Evolutionary conservation across 768 basidiomycete species (phyloP).

Genomic region (Coprinopsis strossmayeri): DNA sequence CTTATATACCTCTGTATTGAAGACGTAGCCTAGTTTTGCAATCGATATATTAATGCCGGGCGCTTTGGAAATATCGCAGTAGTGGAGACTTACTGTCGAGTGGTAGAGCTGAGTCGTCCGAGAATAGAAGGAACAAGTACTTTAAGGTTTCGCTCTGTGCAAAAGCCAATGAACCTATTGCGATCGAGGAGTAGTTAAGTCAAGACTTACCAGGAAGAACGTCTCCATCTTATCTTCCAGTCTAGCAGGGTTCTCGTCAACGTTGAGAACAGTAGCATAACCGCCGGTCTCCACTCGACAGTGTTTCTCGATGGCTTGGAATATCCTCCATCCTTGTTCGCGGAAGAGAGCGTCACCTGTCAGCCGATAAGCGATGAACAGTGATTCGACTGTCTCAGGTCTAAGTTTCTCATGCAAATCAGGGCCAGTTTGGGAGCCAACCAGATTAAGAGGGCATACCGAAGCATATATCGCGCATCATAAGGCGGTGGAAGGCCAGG

Average conservation of each 20-base stretch:
- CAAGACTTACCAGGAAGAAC: slow-evolving; percentile 70
- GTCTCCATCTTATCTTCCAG: slow-evolving; percentile 94
- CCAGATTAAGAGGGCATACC: slow-evolving; percentile 27
- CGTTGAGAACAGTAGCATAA: slow-evolving; percentile 80
- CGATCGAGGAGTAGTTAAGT: neutral
- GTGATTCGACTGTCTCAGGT: slow-evolving; percentile 90
- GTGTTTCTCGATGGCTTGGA: slow-evolving; percentile 82
- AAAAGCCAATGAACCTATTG: neutral
- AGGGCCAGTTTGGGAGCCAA: neutral
- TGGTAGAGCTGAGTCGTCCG: slow-evolving; percentile 67
- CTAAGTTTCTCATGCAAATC: slow-evolving; percentile 24
- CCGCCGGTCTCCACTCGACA: slow-evolving; percentile 76
- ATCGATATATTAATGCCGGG: neutral
- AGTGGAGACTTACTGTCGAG: slow-evolving; percentile 52
- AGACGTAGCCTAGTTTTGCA: slow-evolving; percentile 59
- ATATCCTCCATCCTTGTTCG: slow-evolving; percentile 83
- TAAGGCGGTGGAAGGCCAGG: slow-evolving; percentile 40
- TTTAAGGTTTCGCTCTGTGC: slow-evolving; percentile 83
- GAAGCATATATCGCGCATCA: slow-evolving; percentile 90
- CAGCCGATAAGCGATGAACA: slow-evolving; percentile 85
- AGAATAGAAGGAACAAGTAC: slow-evolving; percentile 87
- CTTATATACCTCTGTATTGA: slow-evolving; percentile 75
- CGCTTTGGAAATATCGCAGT: no score
- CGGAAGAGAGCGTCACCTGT: slow-evolving; percentile 83
- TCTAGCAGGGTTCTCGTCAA: slow-evolving; percentile 63